phyloP scores from a whole-genome alignment of 169 alveolate species.

The Eimeria necatrix region DNA sequence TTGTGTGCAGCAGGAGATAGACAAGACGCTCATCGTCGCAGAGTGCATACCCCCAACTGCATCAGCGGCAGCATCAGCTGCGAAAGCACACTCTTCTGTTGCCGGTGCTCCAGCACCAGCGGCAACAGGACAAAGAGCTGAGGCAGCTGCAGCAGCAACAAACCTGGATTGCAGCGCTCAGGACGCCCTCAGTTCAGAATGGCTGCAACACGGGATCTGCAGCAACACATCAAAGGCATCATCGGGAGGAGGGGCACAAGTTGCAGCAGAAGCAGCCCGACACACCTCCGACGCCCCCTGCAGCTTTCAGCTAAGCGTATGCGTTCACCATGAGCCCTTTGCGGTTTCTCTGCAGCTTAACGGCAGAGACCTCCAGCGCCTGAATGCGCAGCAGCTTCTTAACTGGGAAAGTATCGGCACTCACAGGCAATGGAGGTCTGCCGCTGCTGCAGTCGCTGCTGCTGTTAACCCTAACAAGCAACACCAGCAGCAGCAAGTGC shows the following conservation, averaged over 20 bases:
- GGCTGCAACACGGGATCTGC: not conserved
- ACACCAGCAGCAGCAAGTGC: not conserved
- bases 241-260: not conserved
- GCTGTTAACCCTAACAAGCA: not conserved
- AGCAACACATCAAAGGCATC: not conserved
- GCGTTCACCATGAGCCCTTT: slow-evolving; percentile 5
- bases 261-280: not conserved
- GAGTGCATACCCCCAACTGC: not conserved
- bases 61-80: slow-evolving; percentile 34
- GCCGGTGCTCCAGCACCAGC: not conserved
- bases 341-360: slow-evolving; percentile 38
- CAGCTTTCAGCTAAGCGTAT: not conserved
- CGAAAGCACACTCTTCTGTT: not conserved
- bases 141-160: not conserved
- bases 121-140: not conserved
- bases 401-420: slow-evolving; percentile 50
- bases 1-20: not conserved
- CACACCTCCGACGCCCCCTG: not conserved
- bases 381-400: slow-evolving; percentile 45
- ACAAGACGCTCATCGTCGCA: not conserved
- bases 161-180: not conserved
- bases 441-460: slow-evolving; percentile 7
- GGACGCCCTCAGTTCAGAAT: not conserved
- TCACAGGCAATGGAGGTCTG: not conserved
- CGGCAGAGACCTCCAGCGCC: slow-evolving; percentile 25